Conservation (phyloP, 2,329 filamentous ascomycete species). For the Akanthomyces dipterigenus region DNA sequence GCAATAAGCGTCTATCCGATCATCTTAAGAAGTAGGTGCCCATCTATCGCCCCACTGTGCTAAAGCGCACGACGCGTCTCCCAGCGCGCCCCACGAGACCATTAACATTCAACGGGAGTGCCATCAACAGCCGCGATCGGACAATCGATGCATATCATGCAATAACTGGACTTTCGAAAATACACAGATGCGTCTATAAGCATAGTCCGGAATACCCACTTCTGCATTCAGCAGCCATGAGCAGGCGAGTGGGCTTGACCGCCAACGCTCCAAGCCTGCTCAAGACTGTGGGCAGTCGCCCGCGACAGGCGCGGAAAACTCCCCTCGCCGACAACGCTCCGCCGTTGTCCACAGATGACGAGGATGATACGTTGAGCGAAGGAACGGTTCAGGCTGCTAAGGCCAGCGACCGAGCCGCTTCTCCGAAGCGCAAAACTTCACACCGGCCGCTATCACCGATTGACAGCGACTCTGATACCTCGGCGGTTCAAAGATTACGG, state of each 20-base stretch:
- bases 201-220: not conserved
- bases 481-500: conserved; percentile 21
- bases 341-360: conserved; percentile 25
- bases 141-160: not conserved
- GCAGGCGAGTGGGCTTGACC: conserved; percentile 19
- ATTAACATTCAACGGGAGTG: not conserved
- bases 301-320: conserved; percentile 14
- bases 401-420: not conserved
- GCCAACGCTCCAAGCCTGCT: conserved; percentile 16
- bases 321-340: conserved; percentile 13
- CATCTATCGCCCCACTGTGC: not conserved
- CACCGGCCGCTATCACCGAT: not conserved
- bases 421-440: not conserved
- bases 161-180: not conserved
- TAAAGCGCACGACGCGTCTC: not conserved
- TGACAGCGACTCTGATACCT: conserved; percentile 17
- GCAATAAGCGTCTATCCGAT: not conserved
- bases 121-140: not conserved
- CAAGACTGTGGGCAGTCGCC: conserved; percentile 10
- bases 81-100: not conserved
- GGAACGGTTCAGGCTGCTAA: conserved; percentile 2
- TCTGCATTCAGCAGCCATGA: not conserved
- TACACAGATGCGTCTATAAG: not conserved
- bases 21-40: not conserved
- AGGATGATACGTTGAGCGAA: conserved; percentile 15